These are phyloP conservation scores for Trypanosoma congolense DNA, from an alignment of 208 protist genomes.

Conservation along the genomic window DNA sequence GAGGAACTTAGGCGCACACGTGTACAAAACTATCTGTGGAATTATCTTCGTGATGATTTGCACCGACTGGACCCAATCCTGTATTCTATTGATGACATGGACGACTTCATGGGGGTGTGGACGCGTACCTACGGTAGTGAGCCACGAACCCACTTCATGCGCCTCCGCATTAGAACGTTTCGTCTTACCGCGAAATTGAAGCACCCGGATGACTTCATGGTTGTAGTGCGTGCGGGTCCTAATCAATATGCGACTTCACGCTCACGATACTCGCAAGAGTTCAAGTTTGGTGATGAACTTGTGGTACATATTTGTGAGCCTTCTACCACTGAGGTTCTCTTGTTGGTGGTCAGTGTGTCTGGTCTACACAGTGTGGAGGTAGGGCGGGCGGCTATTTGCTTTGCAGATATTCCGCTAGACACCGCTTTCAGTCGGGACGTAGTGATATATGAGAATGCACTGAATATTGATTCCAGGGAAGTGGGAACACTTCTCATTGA, in stretches of 20 bases:
- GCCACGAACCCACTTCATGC: conserved; percentile 32
- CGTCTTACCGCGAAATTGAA: conserved; percentile 1
- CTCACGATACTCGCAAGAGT: conserved; percentile 23
- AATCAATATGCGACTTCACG: conserved; percentile 31
- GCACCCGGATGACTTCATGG: conserved; percentile 3
- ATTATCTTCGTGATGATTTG: conserved; percentile 72
- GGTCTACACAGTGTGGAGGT: conserved; percentile 48
- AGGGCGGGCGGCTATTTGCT: conserved; percentile 44
- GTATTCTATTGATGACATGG: conserved; percentile 41
- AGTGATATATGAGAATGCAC: conserved; percentile 46
- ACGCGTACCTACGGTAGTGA: conserved; percentile 55
- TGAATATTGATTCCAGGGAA: conserved; percentile 28
- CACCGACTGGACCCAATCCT: conserved; percentile 72
- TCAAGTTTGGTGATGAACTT: conserved; percentile 36
- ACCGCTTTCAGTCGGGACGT: conserved; percentile 24
- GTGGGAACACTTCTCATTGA: conserved; percentile 53
- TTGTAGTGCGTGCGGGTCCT: conserved; percentile 42
- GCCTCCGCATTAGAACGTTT: conserved; percentile 25
- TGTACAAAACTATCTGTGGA: conserved; percentile 70
- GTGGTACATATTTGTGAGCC: conserved; percentile 40
- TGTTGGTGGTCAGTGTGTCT: conserved; percentile 45
- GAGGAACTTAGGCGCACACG: conserved; percentile 48
- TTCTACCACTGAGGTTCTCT: conserved; percentile 34
- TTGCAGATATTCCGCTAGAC: conserved; percentile 29
- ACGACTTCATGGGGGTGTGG: conserved; percentile 54